A percentile compares a stretch with the other conserved stretches of the same genome.
Conservation (phyloP, 345 rosid genomes). For the Sapria himalayana region DNA sequence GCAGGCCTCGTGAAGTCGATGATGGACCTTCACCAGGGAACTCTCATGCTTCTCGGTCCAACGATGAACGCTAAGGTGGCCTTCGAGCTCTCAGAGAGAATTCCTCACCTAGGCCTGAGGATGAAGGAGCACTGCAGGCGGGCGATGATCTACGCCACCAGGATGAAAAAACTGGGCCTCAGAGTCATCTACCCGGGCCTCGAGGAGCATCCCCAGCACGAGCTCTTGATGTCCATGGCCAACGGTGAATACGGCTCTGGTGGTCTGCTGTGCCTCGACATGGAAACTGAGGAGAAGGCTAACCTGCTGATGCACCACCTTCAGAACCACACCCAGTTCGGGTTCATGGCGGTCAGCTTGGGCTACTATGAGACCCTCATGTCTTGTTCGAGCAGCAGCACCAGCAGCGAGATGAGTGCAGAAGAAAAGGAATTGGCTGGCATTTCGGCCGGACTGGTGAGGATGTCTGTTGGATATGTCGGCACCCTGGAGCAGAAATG, state of each 20-base stretch:
- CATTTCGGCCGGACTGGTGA: constrained; percentile 69
- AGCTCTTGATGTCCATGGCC: constrained; percentile 31
- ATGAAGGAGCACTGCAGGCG: constrained; percentile 75
- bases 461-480: constrained; percentile 73
- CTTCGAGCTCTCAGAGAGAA: constrained; percentile 60
- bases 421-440: constrained; percentile 68
- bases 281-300: constrained; percentile 77
- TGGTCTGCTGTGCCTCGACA: constrained; percentile 58
- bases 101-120: constrained; percentile 69
- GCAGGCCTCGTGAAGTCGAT: constrained; percentile 63
- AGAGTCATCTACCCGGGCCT: constrained; percentile 81
- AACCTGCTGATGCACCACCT: constrained; percentile 52
- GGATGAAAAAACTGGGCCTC: constrained; percentile 53
- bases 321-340: constrained; percentile 64
- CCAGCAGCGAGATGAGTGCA: constrained; percentile 56
- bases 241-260: constrained; percentile 73
- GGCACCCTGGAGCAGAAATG: constrained; percentile 90
- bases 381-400: constrained; percentile 92
- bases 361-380: constrained; percentile 86
- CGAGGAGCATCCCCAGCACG: constrained; percentile 55
- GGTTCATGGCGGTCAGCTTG: constrained; percentile 92
- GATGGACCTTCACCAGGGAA: constrained; percentile 92
- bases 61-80: constrained; percentile 96
- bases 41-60: constrained; percentile 78
- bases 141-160: constrained; percentile 41